These are phyloP conservation scores for Xylariaceae sp. DNA, from an alignment of 2,329 filamentous ascomycete species.

Conservation along the genomic window DNA sequence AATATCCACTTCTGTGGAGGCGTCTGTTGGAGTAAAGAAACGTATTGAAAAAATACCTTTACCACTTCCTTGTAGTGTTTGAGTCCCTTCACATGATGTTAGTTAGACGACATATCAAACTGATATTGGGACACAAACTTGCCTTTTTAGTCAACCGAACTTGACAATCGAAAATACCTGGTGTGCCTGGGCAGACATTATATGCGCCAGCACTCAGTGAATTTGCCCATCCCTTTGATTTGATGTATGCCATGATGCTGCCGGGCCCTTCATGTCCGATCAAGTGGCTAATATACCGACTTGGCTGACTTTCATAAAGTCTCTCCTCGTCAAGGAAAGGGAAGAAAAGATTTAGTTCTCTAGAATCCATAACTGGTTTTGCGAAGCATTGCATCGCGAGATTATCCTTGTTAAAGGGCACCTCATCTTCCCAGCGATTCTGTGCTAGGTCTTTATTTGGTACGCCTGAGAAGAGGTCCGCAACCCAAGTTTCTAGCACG, in stretches of 20 bases:
- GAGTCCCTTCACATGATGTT: slow-evolving; percentile 56
- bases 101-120: slow-evolving; percentile 17
- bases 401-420: slow-evolving; percentile 55
- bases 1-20: slow-evolving; percentile 92
- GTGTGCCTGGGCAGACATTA: slow-evolving; percentile 75
- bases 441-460: slow-evolving; percentile 78
- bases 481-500: slow-evolving; percentile 81
- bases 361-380: slow-evolving; percentile 88
- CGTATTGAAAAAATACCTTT: slow-evolving; percentile 88
- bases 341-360: slow-evolving; percentile 80
- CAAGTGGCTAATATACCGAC: slow-evolving; percentile 84
- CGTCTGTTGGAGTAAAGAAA: slow-evolving; percentile 80
- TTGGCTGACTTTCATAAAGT: slow-evolving; percentile 80
- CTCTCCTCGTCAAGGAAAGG: slow-evolving; percentile 84
- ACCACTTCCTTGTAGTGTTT: slow-evolving; percentile 82
- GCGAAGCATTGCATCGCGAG: slow-evolving; percentile 77
- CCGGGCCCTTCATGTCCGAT: slow-evolving; percentile 93
- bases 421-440: slow-evolving; percentile 60
- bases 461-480: slow-evolving; percentile 80
- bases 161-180: slow-evolving; percentile 79
- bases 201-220: slow-evolving; percentile 78
- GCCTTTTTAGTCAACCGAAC: slow-evolving; percentile 84
- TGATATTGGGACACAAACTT: slow-evolving; percentile 29
- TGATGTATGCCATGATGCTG: slow-evolving; percentile 88
- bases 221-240: slow-evolving; percentile 89